A percentile compares a stretch with the other conserved stretches of the same genome.
These are phyloP conservation scores for Pseudogymnoascus sp. DNA, from an alignment of 2,329 filamentous ascomycete genomes.

Conservation along the genomic window DNA sequence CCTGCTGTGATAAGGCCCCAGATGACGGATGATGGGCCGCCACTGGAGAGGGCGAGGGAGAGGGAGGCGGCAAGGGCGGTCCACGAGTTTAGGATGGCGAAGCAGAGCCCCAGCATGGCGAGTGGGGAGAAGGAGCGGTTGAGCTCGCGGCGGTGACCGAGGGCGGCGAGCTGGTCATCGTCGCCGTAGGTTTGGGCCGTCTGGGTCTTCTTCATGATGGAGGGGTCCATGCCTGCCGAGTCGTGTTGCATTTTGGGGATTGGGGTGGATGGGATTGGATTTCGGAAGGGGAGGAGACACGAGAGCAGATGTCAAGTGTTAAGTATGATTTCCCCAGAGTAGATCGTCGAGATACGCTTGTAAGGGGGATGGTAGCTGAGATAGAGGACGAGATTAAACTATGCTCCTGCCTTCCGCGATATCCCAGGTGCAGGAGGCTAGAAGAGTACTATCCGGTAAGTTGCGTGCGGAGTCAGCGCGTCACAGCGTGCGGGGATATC, in stretches of 20 bases:
- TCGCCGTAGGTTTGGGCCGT: conserved; percentile 26
- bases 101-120: conserved; percentile 49
- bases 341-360: not conserved
- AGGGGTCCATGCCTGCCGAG: not conserved
- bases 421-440: not conserved
- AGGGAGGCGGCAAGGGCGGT: conserved; percentile 28
- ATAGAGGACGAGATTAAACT: not conserved
- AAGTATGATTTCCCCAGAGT: not conserved
- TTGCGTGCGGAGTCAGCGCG: not conserved
- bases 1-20: conserved; percentile 38
- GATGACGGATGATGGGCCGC: conserved; percentile 32
- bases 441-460: not conserved
- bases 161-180: conserved; percentile 41
- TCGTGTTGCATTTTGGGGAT: not conserved
- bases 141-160: conserved; percentile 42
- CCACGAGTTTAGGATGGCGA: conserved; percentile 37
- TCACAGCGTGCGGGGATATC: not conserved
- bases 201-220: not conserved
- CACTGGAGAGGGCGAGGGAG: conserved; percentile 34
- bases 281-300: not conserved
- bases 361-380: not conserved
- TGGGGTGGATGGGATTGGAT: not conserved
- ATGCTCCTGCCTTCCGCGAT: not conserved
- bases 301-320: not conserved
- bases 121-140: conserved; percentile 47